Conservation (phyloP, 805 yeast genomes). For the Ogataea trehalophila region DNA sequence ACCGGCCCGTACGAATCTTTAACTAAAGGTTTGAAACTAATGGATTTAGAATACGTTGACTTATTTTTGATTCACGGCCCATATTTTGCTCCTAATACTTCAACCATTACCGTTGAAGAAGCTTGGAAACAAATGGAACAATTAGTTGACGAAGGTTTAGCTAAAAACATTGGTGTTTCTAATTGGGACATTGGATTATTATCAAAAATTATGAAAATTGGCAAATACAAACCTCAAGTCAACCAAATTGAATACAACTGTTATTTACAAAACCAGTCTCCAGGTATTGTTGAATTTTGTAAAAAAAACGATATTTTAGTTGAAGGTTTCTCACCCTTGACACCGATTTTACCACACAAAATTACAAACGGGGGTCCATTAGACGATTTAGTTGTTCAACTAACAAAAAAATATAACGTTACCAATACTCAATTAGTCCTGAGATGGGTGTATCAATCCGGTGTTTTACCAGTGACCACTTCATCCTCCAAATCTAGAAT, state of each 20-base stretch:
- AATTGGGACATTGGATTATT: conserved; percentile 49
- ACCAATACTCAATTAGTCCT: conserved; percentile 62
- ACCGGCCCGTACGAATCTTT: conserved; percentile 46
- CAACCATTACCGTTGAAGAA: conserved; percentile 42
- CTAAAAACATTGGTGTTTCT: conserved; percentile 54
- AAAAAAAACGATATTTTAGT: conserved; percentile 45
- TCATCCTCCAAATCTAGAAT: conserved; percentile 56
- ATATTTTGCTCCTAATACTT: conserved; percentile 35
- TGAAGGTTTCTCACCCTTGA: conserved; percentile 65
- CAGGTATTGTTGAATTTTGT: conserved; percentile 49
- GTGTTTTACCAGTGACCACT: conserved; percentile 72
- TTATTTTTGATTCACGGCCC: conserved; percentile 62
- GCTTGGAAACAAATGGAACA: conserved; percentile 47
- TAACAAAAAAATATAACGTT: conserved; percentile 53
- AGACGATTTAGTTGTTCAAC: conserved; percentile 30
- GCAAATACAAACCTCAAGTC: conserved; percentile 50
- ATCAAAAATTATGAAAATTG: conserved; percentile 36
- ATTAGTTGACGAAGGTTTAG: conserved; percentile 40
- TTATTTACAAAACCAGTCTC: conserved; percentile 59
- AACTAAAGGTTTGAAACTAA: conserved; percentile 40
- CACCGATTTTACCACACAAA: conserved; percentile 48
- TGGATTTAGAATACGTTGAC: conserved; percentile 52
- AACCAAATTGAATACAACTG: conserved; percentile 70
- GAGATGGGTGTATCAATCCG: conserved; percentile 64
- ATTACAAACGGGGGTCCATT: conserved; percentile 36